Percentiles rank a stretch among this genome's conserved stretches.
Evolutionary conservation across 805 yeast genomes (phyloP).

Genomic region (Candida rishiriensis): DNA sequence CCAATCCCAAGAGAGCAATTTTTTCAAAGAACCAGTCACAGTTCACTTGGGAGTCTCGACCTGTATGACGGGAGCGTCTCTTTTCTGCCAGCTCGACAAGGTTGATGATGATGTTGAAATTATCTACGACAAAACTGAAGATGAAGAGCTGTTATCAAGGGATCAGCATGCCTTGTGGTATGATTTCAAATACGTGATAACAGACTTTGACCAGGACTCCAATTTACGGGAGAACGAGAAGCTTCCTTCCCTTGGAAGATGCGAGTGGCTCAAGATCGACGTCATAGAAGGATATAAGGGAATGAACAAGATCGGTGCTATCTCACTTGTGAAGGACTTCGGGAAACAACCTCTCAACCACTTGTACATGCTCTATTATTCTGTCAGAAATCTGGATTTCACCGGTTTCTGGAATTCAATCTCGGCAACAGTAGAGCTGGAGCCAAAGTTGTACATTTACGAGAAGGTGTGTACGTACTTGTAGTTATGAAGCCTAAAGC

Average conservation of each 20-base stretch:
- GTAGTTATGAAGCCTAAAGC: no score
- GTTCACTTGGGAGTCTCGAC: slow-evolving; percentile 77
- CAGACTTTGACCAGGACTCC: slow-evolving; percentile 2
- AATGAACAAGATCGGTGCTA: slow-evolving; percentile 23
- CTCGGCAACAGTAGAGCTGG: slow-evolving; percentile 4
- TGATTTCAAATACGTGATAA: slow-evolving; percentile 33
- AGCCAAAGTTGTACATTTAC: slow-evolving; percentile 18
- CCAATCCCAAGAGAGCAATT: slow-evolving; percentile 1
- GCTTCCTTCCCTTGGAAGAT: slow-evolving; percentile 21
- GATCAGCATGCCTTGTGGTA: slow-evolving; percentile 35
- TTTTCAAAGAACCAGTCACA: slow-evolving; percentile 18
- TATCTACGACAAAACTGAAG: slow-evolving; percentile 78
- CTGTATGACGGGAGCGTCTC: slow-evolving; percentile 83
- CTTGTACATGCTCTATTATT: neutral
- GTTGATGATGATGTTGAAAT: slow-evolving; percentile 23
- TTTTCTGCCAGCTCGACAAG: slow-evolving; percentile 57
- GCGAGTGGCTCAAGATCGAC: slow-evolving; percentile 42
- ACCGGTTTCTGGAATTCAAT: slow-evolving; percentile 3
- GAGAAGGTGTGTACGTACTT: slow-evolving; percentile 6
- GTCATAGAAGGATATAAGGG: slow-evolving; percentile 38
- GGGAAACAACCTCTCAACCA: slow-evolving; percentile 8
- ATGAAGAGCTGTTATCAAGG: slow-evolving; percentile 28
- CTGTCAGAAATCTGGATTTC: slow-evolving; percentile 11
- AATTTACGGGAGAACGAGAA: neutral
- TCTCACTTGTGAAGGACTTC: neutral